These are phyloP conservation scores for Grigorovia humatica DNA, from an alignment of 805 yeast genomes.

Conservation along the genomic window DNA sequence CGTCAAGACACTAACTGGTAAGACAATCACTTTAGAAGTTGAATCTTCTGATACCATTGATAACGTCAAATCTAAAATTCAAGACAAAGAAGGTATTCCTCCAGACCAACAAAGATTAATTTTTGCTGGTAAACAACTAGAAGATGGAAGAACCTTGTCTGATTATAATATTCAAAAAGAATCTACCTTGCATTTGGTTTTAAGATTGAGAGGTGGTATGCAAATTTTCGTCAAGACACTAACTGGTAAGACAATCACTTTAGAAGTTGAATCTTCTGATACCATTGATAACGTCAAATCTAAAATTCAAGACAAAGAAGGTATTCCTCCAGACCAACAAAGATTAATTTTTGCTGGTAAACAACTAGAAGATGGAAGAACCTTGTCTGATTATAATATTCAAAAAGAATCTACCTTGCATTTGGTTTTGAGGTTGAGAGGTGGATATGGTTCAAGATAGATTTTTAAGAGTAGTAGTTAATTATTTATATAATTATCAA, in stretches of 20 bases:
- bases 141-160: slow-evolving; percentile 60
- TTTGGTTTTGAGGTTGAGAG: slow-evolving; percentile 62
- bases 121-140: slow-evolving; percentile 63
- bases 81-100: slow-evolving; percentile 64
- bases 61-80: slow-evolving; percentile 74
- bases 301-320: slow-evolving; percentile 59
- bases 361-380: slow-evolving; percentile 54
- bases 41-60: slow-evolving; percentile 94
- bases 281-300: slow-evolving; percentile 87
- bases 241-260: slow-evolving; percentile 54
- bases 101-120: slow-evolving; percentile 64
- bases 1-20: slow-evolving; percentile 96
- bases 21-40: slow-evolving; percentile 90
- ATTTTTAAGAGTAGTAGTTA: neutral
- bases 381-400: slow-evolving; percentile 57
- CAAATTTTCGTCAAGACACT: slow-evolving; percentile 32
- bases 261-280: slow-evolving; percentile 90
- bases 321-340: slow-evolving; percentile 63
- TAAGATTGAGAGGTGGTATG: slow-evolving; percentile 62
- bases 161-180: slow-evolving; percentile 68
- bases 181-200: slow-evolving; percentile 58
- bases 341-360: slow-evolving; percentile 62
- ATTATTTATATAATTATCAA: neutral
- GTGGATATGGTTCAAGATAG: slow-evolving; percentile 44
- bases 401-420: slow-evolving; percentile 61